Conservation (phyloP, 768 basidiomycete species). For the Stropharia rugosoannulata region DNA sequence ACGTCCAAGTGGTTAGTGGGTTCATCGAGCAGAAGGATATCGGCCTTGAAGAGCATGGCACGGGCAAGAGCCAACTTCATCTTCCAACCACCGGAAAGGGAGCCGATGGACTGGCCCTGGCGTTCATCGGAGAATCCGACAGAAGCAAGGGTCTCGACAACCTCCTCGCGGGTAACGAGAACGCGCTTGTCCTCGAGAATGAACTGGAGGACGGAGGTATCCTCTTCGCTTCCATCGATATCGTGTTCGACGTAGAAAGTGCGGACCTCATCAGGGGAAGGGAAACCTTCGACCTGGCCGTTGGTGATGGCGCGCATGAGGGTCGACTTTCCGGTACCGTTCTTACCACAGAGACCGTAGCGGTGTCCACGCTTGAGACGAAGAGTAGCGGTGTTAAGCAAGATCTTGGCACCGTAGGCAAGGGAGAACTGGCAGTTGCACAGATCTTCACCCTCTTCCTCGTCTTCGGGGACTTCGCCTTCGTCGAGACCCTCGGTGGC, state of each 20-base stretch:
- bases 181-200: conserved; percentile 86
- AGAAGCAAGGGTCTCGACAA: conserved; percentile 78
- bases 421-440: conserved; percentile 99
- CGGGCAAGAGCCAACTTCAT: conserved; percentile 98
- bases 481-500: conserved; percentile 77
- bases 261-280: conserved; percentile 93
- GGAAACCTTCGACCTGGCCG: conserved; percentile 98
- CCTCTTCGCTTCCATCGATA: conserved; percentile 93
- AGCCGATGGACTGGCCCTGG: conserved; percentile 83
- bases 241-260: conserved; percentile 99
- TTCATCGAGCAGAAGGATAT: conserved; percentile 95
- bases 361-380: conserved; percentile 98
- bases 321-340: conserved; percentile 97
- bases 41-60: conserved; percentile 97
- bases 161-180: conserved; percentile 63
- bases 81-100: conserved; percentile 98
- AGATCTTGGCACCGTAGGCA: conserved; percentile 97
- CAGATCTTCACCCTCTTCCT: conserved; percentile 97
- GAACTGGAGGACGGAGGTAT: conserved; percentile 87
- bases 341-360: conserved; percentile 98
- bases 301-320: conserved; percentile 93
- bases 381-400: conserved; percentile 94
- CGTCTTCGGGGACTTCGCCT: conserved; percentile 72
- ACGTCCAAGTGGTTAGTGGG: conserved; percentile 98
- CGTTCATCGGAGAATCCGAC: conserved; percentile 92